Conservation (phyloP, 73 alveolate species). For the Loxodes magnus region DNA sequence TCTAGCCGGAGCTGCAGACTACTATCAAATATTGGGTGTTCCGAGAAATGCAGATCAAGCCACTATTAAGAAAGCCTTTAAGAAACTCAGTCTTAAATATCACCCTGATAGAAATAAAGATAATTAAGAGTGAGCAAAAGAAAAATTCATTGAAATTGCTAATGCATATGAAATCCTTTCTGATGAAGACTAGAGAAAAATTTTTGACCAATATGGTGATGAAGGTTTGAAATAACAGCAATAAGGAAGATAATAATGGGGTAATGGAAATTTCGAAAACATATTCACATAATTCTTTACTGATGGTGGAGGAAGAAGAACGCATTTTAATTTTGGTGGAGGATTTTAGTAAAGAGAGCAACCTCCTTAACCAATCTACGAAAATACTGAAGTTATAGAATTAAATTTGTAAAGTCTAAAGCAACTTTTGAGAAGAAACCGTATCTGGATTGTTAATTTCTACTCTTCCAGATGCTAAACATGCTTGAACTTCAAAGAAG, state of each 20-base stretch:
- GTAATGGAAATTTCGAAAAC: conserved; percentile 73
- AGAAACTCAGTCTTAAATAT: conserved; percentile 46
- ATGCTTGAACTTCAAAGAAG: conserved; percentile 44
- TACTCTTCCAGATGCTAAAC: conserved; percentile 61
- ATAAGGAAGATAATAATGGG: conserved; percentile 61
- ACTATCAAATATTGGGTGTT: conserved; percentile 50
- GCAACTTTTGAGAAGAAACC: conserved; percentile 76
- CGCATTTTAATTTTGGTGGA: conserved; percentile 30
- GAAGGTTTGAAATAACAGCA: conserved; percentile 46
- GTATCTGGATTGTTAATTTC: conserved; percentile 86
- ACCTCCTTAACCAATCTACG: conserved; percentile 59
- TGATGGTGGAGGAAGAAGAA: conserved; percentile 68
- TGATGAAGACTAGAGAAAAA: conserved; percentile 66
- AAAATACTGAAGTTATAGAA: conserved; percentile 78
- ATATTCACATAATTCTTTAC: conserved; percentile 88
- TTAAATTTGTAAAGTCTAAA: conserved; percentile 69
- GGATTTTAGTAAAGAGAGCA: conserved; percentile 47
- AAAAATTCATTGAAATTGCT: conserved; percentile 67
- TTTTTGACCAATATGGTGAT: conserved; percentile 79
- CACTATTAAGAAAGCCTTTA: conserved; percentile 29
- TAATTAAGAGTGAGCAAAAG: conserved; percentile 61
- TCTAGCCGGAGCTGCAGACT: too few species aligned
- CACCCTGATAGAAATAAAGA: conserved; percentile 66
- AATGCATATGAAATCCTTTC: conserved; percentile 76
- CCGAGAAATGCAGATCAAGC: conserved; percentile 44